phyloP scores from a whole-genome alignment of 2,329 filamentous ascomycete species.

The Cladosporium austrohemisphaericum region DNA sequence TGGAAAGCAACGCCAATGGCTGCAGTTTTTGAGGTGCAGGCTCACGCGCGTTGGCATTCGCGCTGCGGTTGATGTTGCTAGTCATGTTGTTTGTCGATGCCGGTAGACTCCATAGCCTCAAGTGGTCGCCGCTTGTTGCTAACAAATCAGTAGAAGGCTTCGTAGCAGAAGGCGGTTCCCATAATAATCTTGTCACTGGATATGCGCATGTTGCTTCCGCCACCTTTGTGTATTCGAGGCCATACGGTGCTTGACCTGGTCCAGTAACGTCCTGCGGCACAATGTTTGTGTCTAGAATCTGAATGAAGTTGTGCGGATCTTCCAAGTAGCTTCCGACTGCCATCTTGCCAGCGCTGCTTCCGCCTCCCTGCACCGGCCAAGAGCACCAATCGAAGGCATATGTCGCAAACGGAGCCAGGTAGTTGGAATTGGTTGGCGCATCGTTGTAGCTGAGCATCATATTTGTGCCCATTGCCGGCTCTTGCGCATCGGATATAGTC shows the following conservation, averaged over 20 bases:
- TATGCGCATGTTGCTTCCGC: constrained; percentile 98
- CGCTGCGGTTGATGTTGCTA: constrained; percentile 67
- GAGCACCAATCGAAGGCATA: constrained; percentile 99
- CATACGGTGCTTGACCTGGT: constrained; percentile 68
- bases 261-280: constrained; percentile 63
- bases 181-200: constrained; percentile 88
- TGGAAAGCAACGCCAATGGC: constrained; percentile 86
- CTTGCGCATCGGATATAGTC: constrained; percentile 75
- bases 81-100: constrained; percentile 50
- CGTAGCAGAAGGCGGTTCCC: constrained; percentile 91
- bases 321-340: constrained; percentile 95
- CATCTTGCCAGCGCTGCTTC: constrained; percentile 82
- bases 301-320: constrained; percentile 98
- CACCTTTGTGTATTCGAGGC: constrained; percentile 85
- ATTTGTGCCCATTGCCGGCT: constrained; percentile 60
- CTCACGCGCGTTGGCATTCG: constrained; percentile 56
- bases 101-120: constrained; percentile 90
- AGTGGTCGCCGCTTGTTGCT: constrained; percentile 90
- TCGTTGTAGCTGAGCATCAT: constrained; percentile 62
- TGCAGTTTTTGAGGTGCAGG: constrained; percentile 75
- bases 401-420: constrained; percentile 88
- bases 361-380: constrained; percentile 70
- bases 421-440: constrained; percentile 76
- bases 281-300: constrained; percentile 90
- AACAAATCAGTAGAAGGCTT: constrained; percentile 94